phyloP scores from a whole-genome alignment of 2,329 filamentous ascomycete species.

The Beauveria brongniartii region DNA sequence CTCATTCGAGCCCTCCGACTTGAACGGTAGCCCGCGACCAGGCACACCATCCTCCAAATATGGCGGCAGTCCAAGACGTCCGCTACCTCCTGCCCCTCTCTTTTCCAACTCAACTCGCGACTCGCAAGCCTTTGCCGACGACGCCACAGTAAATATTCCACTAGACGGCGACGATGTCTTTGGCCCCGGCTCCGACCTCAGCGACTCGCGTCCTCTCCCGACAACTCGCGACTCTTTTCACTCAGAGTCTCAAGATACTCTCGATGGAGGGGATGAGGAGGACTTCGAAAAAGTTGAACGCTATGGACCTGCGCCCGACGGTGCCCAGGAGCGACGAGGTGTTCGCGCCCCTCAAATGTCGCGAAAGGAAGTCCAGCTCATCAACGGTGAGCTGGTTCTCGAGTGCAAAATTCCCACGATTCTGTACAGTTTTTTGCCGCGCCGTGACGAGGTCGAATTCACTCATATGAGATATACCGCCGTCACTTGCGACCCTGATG shows the following conservation, averaged over 20 bases:
- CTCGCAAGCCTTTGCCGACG: slow-evolving; percentile 51
- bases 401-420: slow-evolving; percentile 99
- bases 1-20: slow-evolving; percentile 76
- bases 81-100: slow-evolving; percentile 79
- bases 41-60: slow-evolving; percentile 87
- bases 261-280: slow-evolving; percentile 37
- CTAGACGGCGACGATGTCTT: slow-evolving; percentile 65
- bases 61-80: slow-evolving; percentile 76
- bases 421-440: slow-evolving; percentile 89
- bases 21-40: slow-evolving; percentile 84
- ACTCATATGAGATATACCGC: slow-evolving; percentile 99
- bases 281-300: slow-evolving; percentile 58
- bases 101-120: slow-evolving; percentile 54
- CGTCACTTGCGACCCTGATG: slow-evolving; percentile 95
- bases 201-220: slow-evolving; percentile 42
- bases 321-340: slow-evolving; percentile 79
- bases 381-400: slow-evolving; percentile 94
- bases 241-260: slow-evolving; percentile 44
- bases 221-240: slow-evolving; percentile 50
- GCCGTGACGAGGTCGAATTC: slow-evolving; percentile 89
- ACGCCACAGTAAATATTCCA: slow-evolving; percentile 65
- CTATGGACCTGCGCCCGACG: slow-evolving; percentile 81
- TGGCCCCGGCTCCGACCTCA: slow-evolving; percentile 49
- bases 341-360: slow-evolving; percentile 81
- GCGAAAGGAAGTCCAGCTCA: slow-evolving; percentile 88